Conservation (phyloP, 495 filamentous ascomycete genomes). For the Hyaloscypha hepaticicola region DNA sequence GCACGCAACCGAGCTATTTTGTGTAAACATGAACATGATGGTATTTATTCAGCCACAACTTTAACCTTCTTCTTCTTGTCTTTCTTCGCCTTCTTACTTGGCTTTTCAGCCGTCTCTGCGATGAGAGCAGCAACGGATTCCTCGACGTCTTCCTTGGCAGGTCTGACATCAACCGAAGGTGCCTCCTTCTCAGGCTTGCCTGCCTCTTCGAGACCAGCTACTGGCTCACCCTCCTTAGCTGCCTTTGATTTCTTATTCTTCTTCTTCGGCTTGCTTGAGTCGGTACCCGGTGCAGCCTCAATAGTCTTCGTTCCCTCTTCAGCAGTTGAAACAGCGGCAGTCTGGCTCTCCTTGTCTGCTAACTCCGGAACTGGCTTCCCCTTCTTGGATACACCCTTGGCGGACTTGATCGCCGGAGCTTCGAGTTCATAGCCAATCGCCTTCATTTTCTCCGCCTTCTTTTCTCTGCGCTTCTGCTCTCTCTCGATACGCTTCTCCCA, state of each 20-base stretch:
- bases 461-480: constrained; percentile 65
- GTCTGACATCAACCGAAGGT: constrained; percentile 11
- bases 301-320: not conserved
- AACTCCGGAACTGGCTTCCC: constrained; percentile 27
- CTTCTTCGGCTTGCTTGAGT: constrained; percentile 16
- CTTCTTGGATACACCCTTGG: constrained; percentile 52
- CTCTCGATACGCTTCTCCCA: constrained; percentile 72
- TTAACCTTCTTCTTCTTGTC: constrained; percentile 13
- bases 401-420: constrained; percentile 66
- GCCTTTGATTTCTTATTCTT: constrained; percentile 16
- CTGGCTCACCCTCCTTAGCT: not conserved
- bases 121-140: constrained; percentile 9
- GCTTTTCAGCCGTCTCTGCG: not conserved
- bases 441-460: constrained; percentile 72
- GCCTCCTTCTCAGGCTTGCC: constrained; percentile 26
- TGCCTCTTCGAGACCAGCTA: constrained; percentile 4
- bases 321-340: constrained; percentile 19
- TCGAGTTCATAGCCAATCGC: constrained; percentile 83
- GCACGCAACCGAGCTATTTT: not conserved
- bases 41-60: not conserved
- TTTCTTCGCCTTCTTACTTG: constrained; percentile 9
- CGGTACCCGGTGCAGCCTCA: constrained; percentile 1
- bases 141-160: constrained; percentile 34
- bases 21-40: not conserved
- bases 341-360: constrained; percentile 37